A percentile compares a stretch with the other conserved stretches of the same genome.
Conservation (phyloP, 805 yeast genomes). For the Saturnispora dispora region DNA sequence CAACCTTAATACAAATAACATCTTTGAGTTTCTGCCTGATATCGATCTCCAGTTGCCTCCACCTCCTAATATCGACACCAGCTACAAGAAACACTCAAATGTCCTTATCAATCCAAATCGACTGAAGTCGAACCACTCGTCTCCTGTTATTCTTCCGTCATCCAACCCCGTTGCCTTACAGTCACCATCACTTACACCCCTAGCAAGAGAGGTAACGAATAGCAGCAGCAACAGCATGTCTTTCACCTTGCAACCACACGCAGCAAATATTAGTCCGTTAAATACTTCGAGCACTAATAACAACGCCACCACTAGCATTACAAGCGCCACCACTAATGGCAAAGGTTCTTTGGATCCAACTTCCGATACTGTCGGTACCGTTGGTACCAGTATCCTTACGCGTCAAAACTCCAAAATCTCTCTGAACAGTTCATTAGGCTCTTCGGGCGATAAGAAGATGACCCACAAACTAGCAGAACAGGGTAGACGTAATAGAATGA, state of each 20-base stretch:
- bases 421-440: background rate
- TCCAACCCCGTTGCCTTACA: conserved; percentile 16
- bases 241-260: background rate
- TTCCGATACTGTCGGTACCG: background rate
- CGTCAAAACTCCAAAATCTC: conserved; percentile 1
- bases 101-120: conserved; percentile 27
- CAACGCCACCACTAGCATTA: background rate
- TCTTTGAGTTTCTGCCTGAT: background rate
- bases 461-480: conserved; percentile 92
- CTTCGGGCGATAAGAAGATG: conserved; percentile 42
- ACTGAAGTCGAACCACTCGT: conserved; percentile 24
- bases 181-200: background rate
- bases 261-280: background rate
- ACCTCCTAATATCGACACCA: conserved; percentile 17
- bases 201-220: background rate
- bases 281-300: background rate
- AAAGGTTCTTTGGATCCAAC: background rate
- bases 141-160: conserved; percentile 30
- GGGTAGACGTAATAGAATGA: conserved; percentile 89
- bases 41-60: conserved; percentile 10
- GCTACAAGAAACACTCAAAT: conserved; percentile 19
- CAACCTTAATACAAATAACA: background rate
- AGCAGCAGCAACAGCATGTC: background rate
- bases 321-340: background rate
- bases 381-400: conserved; percentile 11